Base-by-base conservation (phyloP, 129 eudicot species). In the Pittosporum tobira region DNA sequence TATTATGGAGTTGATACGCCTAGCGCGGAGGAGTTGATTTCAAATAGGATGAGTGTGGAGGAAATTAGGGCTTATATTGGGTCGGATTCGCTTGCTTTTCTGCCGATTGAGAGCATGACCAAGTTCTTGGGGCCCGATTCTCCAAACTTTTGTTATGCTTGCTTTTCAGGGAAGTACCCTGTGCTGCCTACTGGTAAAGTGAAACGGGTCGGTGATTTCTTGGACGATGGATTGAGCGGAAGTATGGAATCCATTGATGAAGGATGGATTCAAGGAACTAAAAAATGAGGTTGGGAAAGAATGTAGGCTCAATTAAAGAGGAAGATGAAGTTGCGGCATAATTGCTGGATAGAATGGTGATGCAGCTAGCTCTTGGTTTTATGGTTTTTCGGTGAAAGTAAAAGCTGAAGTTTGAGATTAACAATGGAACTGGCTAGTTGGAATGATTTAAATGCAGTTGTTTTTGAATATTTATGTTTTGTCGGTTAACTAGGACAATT, bases 1-100 rank as follows among this genome's bases (percentile, higher is more conserved):
- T 84, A 84, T 40, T 84, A 84, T 57, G 94, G 94, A 11, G 85
- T 85, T 12, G 94, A 85, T 44, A 85, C 94, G 11, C 94, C 94
- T 14, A 85, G 83, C 29, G 24, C 94, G 2, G 88, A 85, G 76
- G 94, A 85, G 57, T 24, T 85, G 64, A 85, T 85, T 43, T 81
- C 95, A 2, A 85, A 85, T 63, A 73, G 81, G 56, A 70, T 81
- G 89, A 78, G 49, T 22, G 79, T 79, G 65, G 95, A 85, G 67
- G 77, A 74, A 65, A 76, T 81, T 51, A 71, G 84, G 75, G 71
- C 79, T 44, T 78, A 49, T 56, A 85, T 79, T 44, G 94, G 94
- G 43, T 66, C 79, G 1, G 86, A 85, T 75, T 81, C 94, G 0
- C 79, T 85, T 34, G 85, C 94, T 1, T 85, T 85, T 67, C 70